These are phyloP conservation scores for Calonectria hongkongensis DNA, from an alignment of 2,329 filamentous ascomycete species.

Conservation along the genomic window DNA sequence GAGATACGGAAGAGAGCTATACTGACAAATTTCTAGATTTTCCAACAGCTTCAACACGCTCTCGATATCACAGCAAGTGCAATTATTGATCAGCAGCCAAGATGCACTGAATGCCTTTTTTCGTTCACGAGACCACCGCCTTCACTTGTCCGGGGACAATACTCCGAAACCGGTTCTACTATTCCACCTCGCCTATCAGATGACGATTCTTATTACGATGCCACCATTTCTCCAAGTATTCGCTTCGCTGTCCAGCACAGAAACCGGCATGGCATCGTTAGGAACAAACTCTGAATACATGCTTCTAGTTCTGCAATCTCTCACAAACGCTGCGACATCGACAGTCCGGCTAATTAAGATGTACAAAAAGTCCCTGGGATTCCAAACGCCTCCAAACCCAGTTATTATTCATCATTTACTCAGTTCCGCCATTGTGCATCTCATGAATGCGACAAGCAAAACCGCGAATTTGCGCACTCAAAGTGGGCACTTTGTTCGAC, in stretches of 20 bases:
- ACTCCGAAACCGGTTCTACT: slow-evolving; percentile 21
- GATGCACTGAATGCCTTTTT: slow-evolving; percentile 23
- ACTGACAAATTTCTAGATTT: background rate
- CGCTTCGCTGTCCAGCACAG: background rate
- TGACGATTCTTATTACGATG: slow-evolving; percentile 22
- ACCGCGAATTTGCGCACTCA: background rate
- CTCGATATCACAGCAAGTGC: background rate
- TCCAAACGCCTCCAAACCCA: slow-evolving; percentile 2
- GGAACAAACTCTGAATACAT: slow-evolving; percentile 9
- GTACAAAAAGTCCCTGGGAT: slow-evolving; percentile 10
- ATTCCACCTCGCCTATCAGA: slow-evolving; percentile 25
- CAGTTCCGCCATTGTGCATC: slow-evolving; percentile 23
- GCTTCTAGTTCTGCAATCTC: slow-evolving; percentile 13
- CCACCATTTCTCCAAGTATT: slow-evolving; percentile 21
- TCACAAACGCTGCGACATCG: slow-evolving; percentile 7
- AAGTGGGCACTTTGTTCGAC: slow-evolving; percentile 14
- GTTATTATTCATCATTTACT: slow-evolving; percentile 26
- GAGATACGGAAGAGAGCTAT: background rate
- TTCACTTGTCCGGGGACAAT: slow-evolving; percentile 1
- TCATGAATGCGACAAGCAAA: slow-evolving; percentile 27
- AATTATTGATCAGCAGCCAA: slow-evolving; percentile 22
- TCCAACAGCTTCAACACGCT: slow-evolving; percentile 8
- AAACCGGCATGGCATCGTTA: background rate
- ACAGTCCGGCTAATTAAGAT: slow-evolving; percentile 10
- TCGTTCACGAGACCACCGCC: slow-evolving; percentile 15